Percentiles rank a stretch among this genome's conserved stretches.
Evolutionary conservation across 352 stramenopile species (phyloP).

Genomic region (Globisporangium polare): DNA sequence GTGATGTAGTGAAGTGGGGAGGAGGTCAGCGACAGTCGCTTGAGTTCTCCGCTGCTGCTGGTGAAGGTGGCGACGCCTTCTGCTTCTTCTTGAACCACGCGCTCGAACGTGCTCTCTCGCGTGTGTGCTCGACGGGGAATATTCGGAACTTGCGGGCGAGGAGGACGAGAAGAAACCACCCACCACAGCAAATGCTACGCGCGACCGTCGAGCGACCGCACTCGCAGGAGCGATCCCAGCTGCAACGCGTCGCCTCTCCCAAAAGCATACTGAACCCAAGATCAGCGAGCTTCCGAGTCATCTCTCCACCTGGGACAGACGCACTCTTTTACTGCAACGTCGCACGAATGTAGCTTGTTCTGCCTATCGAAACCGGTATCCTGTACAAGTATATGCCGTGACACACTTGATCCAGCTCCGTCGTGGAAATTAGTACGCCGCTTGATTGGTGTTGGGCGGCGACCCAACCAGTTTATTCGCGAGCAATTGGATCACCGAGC

Average conservation of each 20-base stretch:
- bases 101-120: neutral
- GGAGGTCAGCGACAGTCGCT: neutral
- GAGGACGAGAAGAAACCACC: neutral
- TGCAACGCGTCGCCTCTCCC: neutral
- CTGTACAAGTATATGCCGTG: neutral
- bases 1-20: neutral
- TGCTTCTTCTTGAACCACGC: conserved; percentile 5
- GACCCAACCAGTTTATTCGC: neutral
- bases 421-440: neutral
- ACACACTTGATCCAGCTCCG: neutral
- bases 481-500: neutral
- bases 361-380: neutral
- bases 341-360: neutral
- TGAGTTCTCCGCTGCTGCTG: neutral
- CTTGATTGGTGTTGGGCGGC: conserved; percentile 12
- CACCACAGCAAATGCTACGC: conserved; percentile 1
- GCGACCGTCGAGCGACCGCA: conserved; percentile 1
- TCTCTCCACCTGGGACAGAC: conserved; percentile 7
- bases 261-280: neutral
- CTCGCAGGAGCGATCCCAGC: neutral
- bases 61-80: neutral
- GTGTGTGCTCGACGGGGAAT: neutral
- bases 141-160: conserved; percentile 3
- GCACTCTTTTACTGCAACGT: neutral
- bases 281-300: neutral